A percentile compares a stretch with the other conserved stretches of the same genome.
Conservation (phyloP, 768 basidiomycete genomes). For the Pisolithus orientalis region DNA sequence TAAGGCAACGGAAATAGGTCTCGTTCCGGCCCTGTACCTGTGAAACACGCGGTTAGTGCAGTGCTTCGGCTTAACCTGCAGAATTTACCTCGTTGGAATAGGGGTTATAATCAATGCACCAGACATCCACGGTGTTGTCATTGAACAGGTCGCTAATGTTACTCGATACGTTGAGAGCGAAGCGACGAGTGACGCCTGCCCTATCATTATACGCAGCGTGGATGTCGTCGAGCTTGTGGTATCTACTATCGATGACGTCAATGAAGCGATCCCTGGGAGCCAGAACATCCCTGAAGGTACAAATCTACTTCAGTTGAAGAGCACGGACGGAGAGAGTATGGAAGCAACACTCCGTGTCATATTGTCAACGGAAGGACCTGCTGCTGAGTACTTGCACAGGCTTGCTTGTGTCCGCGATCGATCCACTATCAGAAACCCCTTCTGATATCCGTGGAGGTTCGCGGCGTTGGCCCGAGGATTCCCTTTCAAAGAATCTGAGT, state of each 20-base stretch:
- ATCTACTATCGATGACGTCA: conserved; percentile 1
- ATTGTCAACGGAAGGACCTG: conserved; percentile 4
- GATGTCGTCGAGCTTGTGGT: background rate
- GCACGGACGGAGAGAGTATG: background rate
- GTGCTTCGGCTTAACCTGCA: background rate
- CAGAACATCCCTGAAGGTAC: conserved; percentile 1
- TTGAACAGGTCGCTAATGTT: conserved; percentile 2
- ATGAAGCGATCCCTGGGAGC: conserved; percentile 1
- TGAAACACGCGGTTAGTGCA: background rate
- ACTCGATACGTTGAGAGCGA: background rate
- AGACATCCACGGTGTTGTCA: background rate
- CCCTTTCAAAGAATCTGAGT: too few species aligned
- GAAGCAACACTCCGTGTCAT: conserved; percentile 2
- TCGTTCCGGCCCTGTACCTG: background rate
- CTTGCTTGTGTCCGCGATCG: too few species aligned
- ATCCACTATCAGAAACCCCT: too few species aligned
- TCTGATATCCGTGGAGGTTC: too few species aligned
- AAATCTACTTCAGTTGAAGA: background rate
- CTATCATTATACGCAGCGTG: conserved; percentile 3
- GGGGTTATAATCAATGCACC: background rate
- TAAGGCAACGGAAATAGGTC: background rate
- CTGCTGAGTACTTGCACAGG: background rate
- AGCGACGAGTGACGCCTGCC: conserved; percentile 1
- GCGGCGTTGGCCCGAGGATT: too few species aligned
- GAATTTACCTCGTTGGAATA: conserved; percentile 1